A percentile compares a stretch with the other conserved stretches of the same genome.
Evolutionary conservation across 2,329 filamentous ascomycete genomes (phyloP).

Genomic region (Seiridium cupressi): DNA sequence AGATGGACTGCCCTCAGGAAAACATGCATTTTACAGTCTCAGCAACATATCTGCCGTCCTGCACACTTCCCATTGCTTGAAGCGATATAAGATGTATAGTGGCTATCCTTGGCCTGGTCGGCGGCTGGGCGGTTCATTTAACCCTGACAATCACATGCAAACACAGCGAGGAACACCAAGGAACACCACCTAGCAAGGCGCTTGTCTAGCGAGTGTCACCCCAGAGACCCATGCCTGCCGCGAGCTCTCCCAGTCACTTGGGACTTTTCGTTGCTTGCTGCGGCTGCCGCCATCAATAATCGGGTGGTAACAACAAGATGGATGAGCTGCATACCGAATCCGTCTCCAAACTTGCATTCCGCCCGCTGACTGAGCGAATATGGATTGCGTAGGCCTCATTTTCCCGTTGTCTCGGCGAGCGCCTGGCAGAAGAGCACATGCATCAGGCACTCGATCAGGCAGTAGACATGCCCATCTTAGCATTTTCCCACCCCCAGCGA

Average conservation of each 20-base stretch:
- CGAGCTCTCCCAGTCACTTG: constrained; percentile 1
- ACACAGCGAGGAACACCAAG: background rate
- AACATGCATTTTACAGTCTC: too few species aligned
- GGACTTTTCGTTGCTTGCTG: background rate
- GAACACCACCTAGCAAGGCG: background rate
- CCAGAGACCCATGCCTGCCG: background rate
- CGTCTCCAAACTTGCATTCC: background rate
- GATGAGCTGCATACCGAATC: constrained; percentile 1
- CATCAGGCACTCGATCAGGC: too few species aligned
- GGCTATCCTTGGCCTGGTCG: background rate
- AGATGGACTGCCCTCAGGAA: too few species aligned
- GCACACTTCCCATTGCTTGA: background rate
- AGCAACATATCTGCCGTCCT: too few species aligned
- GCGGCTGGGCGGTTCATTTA: background rate
- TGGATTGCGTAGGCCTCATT: constrained; percentile 3
- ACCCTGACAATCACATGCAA: constrained; percentile 6
- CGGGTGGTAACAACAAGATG: background rate
- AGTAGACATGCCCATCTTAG: too few species aligned
- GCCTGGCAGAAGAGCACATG: background rate
- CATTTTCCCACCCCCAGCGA: too few species aligned
- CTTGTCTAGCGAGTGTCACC: background rate
- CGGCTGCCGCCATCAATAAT: background rate
- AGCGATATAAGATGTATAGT: background rate
- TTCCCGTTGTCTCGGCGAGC: background rate
- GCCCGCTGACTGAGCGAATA: background rate